Base-by-base conservation (phyloP, 2,329 filamentous ascomycete genomes). In the Neofusicoccum cordaticola region DNA sequence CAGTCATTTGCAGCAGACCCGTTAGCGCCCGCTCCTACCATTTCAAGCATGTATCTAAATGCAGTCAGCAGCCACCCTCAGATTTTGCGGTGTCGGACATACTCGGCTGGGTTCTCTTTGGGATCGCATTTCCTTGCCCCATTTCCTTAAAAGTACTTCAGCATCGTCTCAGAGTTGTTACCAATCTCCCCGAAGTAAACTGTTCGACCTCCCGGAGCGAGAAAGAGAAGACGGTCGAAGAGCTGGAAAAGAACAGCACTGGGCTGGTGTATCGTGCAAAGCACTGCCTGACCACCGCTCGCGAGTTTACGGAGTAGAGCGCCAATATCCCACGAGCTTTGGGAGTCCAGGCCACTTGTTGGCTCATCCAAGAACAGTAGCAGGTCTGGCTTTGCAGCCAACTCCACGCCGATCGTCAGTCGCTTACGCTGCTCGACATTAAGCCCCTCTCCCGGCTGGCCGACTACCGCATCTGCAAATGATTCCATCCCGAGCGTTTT, bases 341-440 rank as follows among this genome's bases (percentile, higher is more conserved):
- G 62, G 2, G 62, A 56, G 12, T 62, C 60, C 13, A 62, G 45
- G 9, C 60, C 60, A 9, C 48, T 44, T 70, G 70, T 72, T 2
- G 60, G 87, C 69, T 88, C 86, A 61, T 88, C 86, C 8, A 88
- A 78, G 76, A 88, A 89, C 1, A 89, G 81, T 0, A 88, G 75
- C 0, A 88, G 79, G 66, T 83, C 83, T 0, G 89, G 89, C 71
- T 89, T 86, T 1, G 89, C 88, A 7, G 88, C 88, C 13, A 91
- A 78, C 71, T 92, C 89, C 7, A 91, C 88, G 67, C 88, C 89
- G 65, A 91, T 91, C 0, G 89, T 91, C 8, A 91, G 79, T 58
- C 88, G 82, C 76, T 91, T 91, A 65, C 86, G 82, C 73, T 91
- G 86, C 73, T 90, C 88, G 5, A 91, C 87, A 11, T 87, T 87